A percentile compares a stretch with the other conserved stretches of the same genome.
Evolutionary conservation across 345 rosid species (phyloP).

Genomic region (Citrus reticulata): DNA sequence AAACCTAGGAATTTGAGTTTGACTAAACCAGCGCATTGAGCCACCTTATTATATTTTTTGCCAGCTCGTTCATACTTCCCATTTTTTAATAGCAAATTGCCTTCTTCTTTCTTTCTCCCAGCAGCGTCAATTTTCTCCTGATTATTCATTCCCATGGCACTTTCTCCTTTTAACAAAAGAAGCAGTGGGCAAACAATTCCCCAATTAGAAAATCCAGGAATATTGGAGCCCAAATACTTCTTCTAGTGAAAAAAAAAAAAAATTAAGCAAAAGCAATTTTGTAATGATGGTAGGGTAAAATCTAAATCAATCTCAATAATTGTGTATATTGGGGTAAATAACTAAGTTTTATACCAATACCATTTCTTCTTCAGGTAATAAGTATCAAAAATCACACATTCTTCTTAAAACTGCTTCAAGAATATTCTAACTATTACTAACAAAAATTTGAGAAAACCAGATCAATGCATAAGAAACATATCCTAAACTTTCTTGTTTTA

Average conservation of each 20-base stretch:
- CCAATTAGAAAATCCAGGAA: neutral
- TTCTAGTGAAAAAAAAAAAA: neutral
- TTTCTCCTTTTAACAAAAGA: conserved; percentile 31
- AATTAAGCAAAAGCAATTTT: neutral
- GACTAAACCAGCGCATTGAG: neutral
- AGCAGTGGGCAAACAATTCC: neutral
- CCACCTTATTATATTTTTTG: conserved; percentile 58
- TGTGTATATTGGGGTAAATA: neutral
- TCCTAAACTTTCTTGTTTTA: neutral
- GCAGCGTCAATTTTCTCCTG: conserved; percentile 49
- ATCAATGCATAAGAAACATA: neutral
- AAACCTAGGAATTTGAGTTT: neutral
- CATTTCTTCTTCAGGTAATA: neutral
- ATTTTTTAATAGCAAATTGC: conserved; percentile 45
- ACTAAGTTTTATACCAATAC: neutral
- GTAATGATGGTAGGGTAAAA: neutral
- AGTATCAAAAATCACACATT: neutral
- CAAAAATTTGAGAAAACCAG: neutral
- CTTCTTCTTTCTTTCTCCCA: conserved; percentile 51
- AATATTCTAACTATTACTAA: neutral
- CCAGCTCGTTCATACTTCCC: conserved; percentile 51
- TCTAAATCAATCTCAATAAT: neutral
- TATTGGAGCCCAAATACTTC: neutral
- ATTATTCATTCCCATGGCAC: conserved; percentile 44
- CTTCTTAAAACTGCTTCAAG: neutral